Evolutionary conservation across 148 eudicot genomes (phyloP).

Genomic region (Spergularia marina): DNA sequence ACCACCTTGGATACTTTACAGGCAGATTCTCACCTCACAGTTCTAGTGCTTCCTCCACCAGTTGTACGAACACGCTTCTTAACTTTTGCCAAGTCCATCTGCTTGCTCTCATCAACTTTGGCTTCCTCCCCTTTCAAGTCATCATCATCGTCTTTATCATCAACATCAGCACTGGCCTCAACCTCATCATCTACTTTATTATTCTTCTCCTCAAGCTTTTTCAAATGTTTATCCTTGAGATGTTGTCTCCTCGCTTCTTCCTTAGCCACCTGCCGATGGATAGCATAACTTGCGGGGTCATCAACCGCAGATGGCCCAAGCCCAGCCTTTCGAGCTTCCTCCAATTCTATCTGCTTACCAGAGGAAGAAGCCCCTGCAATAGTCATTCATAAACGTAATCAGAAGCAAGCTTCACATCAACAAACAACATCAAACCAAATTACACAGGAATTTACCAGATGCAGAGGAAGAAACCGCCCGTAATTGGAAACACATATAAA

Average conservation of each 20-base stretch:
- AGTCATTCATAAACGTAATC: no score
- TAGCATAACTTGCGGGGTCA: slow-evolving; percentile 77
- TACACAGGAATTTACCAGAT: no score
- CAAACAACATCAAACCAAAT: no score
- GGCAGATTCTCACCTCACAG: slow-evolving; percentile 57
- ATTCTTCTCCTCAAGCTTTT: slow-evolving; percentile 87
- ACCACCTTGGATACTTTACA: background rate
- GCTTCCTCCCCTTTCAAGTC: slow-evolving; percentile 85
- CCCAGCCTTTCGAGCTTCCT: no score
- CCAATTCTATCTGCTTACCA: no score
- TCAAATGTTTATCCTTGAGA: slow-evolving; percentile 79
- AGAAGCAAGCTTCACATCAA: no score
- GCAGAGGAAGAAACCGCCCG: no score
- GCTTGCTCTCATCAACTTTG: slow-evolving; percentile 95
- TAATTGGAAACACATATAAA: no score
- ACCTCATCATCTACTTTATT: slow-evolving; percentile 54
- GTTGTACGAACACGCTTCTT: slow-evolving; percentile 99
- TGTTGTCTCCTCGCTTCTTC: slow-evolving; percentile 83
- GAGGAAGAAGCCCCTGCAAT: no score
- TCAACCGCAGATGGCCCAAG: no score
- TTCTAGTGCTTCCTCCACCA: slow-evolving; percentile 98
- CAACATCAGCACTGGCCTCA: slow-evolving; percentile 60
- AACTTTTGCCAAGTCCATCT: slow-evolving; percentile 96
- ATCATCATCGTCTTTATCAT: slow-evolving; percentile 76
- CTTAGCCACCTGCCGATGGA: slow-evolving; percentile 81